Base-by-base conservation (phyloP, 2,329 filamentous ascomycete genomes). In the Xylaria sp. region DNA sequence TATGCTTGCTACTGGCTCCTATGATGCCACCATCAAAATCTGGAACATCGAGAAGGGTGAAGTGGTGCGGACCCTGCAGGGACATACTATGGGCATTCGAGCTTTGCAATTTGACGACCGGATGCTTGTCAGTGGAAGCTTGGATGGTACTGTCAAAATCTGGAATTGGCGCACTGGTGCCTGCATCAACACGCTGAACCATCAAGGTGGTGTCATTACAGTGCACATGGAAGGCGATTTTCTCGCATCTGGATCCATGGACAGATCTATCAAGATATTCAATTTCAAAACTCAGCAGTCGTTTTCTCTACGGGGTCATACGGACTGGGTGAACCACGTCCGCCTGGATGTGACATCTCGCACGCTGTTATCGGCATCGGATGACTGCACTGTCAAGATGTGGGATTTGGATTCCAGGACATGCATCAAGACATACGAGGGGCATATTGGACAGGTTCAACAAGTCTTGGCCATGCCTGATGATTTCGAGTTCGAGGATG, bases 131-230 rank as follows among this genome's bases (percentile, higher is more conserved):
- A 97, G 92, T 66, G 96, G 94, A 61, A 94, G 93, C 77, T 86
- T 98, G 65, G 96, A 98, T 80, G 88, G 89, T 58, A 97, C 91
- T 4, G 88, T 99, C 76, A 94, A 93, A 78, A 90, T 99, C 41
- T 99, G 96, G 96, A 97, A 99, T 78, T 98, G 94, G 94, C 89
- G 92, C 70, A 98, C 94, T 0, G 96, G 96, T 56, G 89, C 94
- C 75, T 94, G 93, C 75, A 87, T 98, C 66, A 92, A 91, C 58
- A 97, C 92, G 0, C 90, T 97, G 64, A 87, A 88, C 25, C 96
- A 98, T 78, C 89, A 86, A 20, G 91, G 90, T 44, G 94, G 94
- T 13, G 92, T 99, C 32, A 91, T 98, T 72, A 91, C 91, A 25
- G 87, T 98, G 9, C 92, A 98, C 81, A 97, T 97, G 79, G 93